Conservation (phyloP, 2,329 filamentous ascomycete genomes). For the Dothideomycetes sp. region DNA sequence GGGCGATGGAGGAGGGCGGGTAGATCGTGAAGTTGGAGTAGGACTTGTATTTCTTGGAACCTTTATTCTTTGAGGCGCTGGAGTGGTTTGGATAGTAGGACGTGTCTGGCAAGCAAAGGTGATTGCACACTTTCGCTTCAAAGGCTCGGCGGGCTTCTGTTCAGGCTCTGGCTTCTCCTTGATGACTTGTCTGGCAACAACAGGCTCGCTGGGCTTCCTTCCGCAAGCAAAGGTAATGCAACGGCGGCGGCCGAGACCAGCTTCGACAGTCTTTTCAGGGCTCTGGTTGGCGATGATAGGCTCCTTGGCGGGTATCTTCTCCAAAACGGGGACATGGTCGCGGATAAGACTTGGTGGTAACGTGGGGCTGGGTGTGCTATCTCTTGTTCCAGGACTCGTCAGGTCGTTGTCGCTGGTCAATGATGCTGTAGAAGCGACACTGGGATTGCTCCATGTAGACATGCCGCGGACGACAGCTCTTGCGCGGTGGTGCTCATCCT, state of each 20-base stretch:
- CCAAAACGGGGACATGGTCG: conserved; percentile 24
- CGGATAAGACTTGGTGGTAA: conserved; percentile 45
- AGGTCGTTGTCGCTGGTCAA: conserved; percentile 81
- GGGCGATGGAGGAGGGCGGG: neutral
- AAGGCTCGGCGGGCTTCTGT: conserved; percentile 16
- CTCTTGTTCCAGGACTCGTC: conserved; percentile 72
- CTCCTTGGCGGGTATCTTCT: conserved; percentile 26
- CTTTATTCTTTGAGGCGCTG: conserved; percentile 15
- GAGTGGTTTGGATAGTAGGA: conserved; percentile 27
- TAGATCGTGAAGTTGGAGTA: conserved; percentile 18
- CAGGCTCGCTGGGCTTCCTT: conserved; percentile 47
- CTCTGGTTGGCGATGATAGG: conserved; percentile 23
- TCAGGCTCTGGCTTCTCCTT: conserved; percentile 18
- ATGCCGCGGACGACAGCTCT: conserved; percentile 27
- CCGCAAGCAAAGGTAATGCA: conserved; percentile 90
- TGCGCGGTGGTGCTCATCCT: conserved; percentile 19
- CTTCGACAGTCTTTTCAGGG: conserved; percentile 48
- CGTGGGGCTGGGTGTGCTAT: conserved; percentile 83
- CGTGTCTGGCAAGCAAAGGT: conserved; percentile 64
- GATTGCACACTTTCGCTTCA: conserved; percentile 51
- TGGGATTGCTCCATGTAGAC: conserved; percentile 70
- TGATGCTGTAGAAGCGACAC: conserved; percentile 74
- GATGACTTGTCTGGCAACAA: too few species aligned
- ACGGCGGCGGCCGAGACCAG: conserved; percentile 63
- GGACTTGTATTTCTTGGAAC: conserved; percentile 28